These are phyloP conservation scores for Pythium oligandrum DNA, from an alignment of 352 stramenopile genomes.

Conservation along the genomic window DNA sequence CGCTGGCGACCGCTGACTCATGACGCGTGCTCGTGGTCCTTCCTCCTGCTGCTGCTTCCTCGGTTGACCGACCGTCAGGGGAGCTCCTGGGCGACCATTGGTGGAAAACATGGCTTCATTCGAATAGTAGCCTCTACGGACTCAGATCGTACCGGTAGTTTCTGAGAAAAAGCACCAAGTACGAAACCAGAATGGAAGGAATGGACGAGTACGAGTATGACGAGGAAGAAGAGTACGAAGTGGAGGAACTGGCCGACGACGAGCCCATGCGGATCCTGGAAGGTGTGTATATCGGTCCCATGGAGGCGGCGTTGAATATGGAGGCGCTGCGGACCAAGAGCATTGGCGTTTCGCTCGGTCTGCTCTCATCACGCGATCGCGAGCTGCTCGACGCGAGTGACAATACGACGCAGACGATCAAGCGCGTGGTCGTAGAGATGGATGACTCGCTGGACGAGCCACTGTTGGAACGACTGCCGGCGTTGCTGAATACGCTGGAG, in stretches of 20 bases:
- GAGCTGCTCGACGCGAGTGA: constrained; percentile 19
- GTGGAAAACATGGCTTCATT: too few species aligned
- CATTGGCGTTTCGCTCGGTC: constrained; percentile 35
- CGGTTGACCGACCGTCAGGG: too few species aligned
- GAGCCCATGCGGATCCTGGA: constrained; percentile 43
- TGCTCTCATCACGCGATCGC: constrained; percentile 23
- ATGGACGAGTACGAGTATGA: constrained; percentile 18
- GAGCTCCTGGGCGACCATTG: too few species aligned
- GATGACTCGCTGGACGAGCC: constrained; percentile 52
- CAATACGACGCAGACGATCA: constrained; percentile 8
- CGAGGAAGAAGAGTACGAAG: constrained; percentile 42
- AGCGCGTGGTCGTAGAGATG: constrained; percentile 27
- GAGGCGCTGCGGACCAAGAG: constrained; percentile 24
- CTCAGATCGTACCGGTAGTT: too few species aligned
- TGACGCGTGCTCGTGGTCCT: neutral
- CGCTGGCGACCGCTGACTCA: constrained; percentile 10
- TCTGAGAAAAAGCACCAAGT: too few species aligned
- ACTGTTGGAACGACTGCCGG: constrained; percentile 38
- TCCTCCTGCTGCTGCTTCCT: too few species aligned
- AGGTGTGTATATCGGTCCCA: constrained; percentile 54
- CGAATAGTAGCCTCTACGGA: too few species aligned
- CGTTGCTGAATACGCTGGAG: constrained; percentile 30
- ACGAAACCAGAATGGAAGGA: neutral
- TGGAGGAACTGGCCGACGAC: constrained; percentile 58
- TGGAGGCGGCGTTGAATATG: constrained; percentile 58